Evolutionary conservation across 148 eudicot species (phyloP), one percentile per base, ranked within the genome.

Genomic region (Vaccinium darrowii): DNA sequence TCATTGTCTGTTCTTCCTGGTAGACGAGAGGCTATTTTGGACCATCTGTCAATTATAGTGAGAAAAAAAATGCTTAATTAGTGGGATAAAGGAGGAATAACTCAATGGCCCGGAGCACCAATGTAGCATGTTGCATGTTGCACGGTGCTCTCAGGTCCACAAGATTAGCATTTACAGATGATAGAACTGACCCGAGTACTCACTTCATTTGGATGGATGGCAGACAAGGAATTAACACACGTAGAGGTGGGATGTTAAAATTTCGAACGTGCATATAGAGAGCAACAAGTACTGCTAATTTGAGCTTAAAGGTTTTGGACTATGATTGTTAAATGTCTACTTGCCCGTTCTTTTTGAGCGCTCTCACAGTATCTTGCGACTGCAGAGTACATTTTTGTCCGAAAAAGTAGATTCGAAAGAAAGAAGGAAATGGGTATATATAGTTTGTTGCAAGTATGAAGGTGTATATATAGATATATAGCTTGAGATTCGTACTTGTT

Each of bases 21-120:
- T 10, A 91, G 83, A 25, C 84, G 85, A 30, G 91, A 88, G 19
- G 91, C 93, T 63, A 91, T 91, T 65, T 87, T 90, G 5, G 92
- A 90, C 93, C 93, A 90, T 79, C 39, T 71, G 39, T 8, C 13
- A 12, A 15, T 30, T 71, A 5, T 19, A 25, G 12, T 0, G 27
- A 56, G 11, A 57, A 57, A 33, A 30, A 27, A 71, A 71, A 30
- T 12, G 43, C 47, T 15, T 12, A 71, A 71, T 33, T 27, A 71
- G 19, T 13, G 47, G 30, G 18, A 25, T 27, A 25, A 21, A 27
- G 14, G 15, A 69, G 74, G 33, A 0, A 67, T 23, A 67, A 57
- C 10, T 57, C 0, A 57, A 57, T 16, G 19, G 19, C 12, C 21
- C 18, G 19, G 18, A 57, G 62, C 53, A 51, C 53, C 53, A 51